Base-by-base conservation (phyloP, 75 land plant species). In the Ceratopteris richardii region DNA sequence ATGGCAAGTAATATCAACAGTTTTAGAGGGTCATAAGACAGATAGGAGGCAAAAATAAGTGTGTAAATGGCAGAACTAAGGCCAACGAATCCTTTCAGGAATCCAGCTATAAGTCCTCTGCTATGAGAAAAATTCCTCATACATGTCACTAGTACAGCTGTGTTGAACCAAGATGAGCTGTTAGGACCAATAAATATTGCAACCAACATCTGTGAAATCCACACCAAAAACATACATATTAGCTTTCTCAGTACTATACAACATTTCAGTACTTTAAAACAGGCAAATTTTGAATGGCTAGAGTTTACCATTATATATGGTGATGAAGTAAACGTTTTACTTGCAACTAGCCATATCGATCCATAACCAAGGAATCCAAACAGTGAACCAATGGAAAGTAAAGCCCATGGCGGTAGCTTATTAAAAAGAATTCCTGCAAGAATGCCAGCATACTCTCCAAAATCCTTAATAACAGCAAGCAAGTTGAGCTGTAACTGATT, bases 61-160 rank as follows among this genome's bases (percentile, higher is more conserved):
- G 98, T 86, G 53, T 64, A 88, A 23, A 92, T 81, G 29, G 90
- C 86, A 22, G 79, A 85, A 67, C 90, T 88, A 0, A 92, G 75
- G 11, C 97, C 97, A 36, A 73, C 64, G 62, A 82, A 92, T 24
- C 95, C 97, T 70, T 92, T 92, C 18, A 92, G 86, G 51, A 92
- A 67, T 20, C 97, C 97, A 29, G 94, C 89, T 50, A 92, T 73
- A 13, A 81, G 76, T n/a, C 97, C 97, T 27, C 97, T 66, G 31
- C 78, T 78, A 30, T 73, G 70, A 54, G 95, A 95, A 57, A 92
- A 92, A 76, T 87, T 92, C 36, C 97, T 72, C 84, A 90, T 81
- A 76, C 90, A 87, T 48, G 96, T 87, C n/a, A 90, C 96, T 56
- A 90, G 87, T 20, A 77, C 82, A 26, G 74, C 96, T 18, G 96